These are phyloP conservation scores for Phytophthora litchii DNA, from an alignment of 352 stramenopile species.

Conservation along the genomic window DNA sequence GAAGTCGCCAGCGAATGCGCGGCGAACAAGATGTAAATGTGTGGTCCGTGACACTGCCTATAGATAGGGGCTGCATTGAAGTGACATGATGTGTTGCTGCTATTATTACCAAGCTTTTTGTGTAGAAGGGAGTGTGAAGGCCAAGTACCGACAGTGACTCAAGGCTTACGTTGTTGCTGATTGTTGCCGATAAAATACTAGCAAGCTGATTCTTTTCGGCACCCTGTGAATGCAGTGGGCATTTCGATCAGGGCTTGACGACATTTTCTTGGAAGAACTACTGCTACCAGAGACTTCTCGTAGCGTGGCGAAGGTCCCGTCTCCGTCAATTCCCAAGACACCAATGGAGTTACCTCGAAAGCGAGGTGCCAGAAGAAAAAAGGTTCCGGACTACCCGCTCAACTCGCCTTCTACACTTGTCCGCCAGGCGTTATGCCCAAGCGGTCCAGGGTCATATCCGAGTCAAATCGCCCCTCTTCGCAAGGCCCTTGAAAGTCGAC, in stretches of 20 bases:
- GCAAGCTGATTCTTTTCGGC: not conserved
- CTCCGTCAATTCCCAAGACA: not conserved
- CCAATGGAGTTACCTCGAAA: constrained; percentile 23
- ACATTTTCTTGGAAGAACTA: constrained; percentile 48
- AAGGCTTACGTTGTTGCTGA: constrained; percentile 1
- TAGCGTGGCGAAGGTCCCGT: not conserved
- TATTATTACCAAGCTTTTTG: constrained; percentile 18
- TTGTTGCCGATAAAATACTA: not conserved
- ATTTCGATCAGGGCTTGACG: constrained; percentile 21
- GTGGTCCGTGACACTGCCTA: constrained; percentile 1
- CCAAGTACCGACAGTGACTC: not conserved
- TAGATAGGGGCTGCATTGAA: constrained; percentile 11
- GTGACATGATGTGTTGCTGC: constrained; percentile 1
- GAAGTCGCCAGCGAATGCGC: constrained; percentile 22
- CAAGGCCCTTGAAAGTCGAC: constrained; percentile 22
- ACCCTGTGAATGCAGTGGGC: constrained; percentile 28
- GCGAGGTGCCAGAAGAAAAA: constrained; percentile 36
- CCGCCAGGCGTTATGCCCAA: constrained; percentile 50
- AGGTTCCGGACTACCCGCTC: constrained; percentile 37
- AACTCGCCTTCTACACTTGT: constrained; percentile 44
- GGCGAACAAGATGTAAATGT: constrained; percentile 10
- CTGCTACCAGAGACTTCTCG: constrained; percentile 36
- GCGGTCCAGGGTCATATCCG: constrained; percentile 47
- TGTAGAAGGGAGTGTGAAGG: not conserved
- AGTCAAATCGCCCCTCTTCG: constrained; percentile 40